These are phyloP conservation scores for Alternaria conjuncta DNA, from an alignment of 2,329 filamentous ascomycete species.

Conservation along the genomic window DNA sequence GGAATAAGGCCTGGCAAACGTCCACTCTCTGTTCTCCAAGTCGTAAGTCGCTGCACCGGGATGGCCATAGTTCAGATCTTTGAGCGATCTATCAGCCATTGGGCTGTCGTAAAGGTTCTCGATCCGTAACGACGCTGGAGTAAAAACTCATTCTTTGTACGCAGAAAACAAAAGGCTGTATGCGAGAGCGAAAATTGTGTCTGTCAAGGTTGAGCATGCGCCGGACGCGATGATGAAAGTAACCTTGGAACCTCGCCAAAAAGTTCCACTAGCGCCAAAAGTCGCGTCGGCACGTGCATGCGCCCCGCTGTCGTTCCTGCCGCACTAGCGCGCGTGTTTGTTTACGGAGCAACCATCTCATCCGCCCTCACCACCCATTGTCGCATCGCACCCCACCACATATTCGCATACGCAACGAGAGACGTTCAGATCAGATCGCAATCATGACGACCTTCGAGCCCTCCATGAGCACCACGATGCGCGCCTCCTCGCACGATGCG, in stretches of 20 bases:
- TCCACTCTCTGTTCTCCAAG: conserved; percentile 56
- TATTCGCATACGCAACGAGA: not conserved
- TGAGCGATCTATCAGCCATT: conserved; percentile 63
- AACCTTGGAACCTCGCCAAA: conserved; percentile 9
- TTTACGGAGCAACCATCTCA: conserved; percentile 40
- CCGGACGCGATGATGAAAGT: conserved; percentile 10
- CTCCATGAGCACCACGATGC: conserved; percentile 70
- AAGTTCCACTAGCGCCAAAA: conserved; percentile 30
- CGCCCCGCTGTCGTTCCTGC: conserved; percentile 11
- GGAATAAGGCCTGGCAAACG: conserved; percentile 51
- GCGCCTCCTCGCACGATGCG: conserved; percentile 63
- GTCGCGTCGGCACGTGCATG: conserved; percentile 40
- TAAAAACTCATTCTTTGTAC: conserved; percentile 34
- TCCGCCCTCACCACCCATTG: conserved; percentile 10
- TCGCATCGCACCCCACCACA: conserved; percentile 27
- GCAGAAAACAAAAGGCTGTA: not conserved
- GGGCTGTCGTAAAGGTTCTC: conserved; percentile 48
- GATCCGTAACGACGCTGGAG: conserved; percentile 10
- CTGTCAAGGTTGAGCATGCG: not conserved
- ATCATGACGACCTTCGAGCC: conserved; percentile 71
- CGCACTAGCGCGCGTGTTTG: conserved; percentile 24
- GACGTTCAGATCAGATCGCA: conserved; percentile 26
- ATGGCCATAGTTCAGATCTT: conserved; percentile 61
- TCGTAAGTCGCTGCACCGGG: conserved; percentile 60
- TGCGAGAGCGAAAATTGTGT: not conserved